phyloP scores from a whole-genome alignment of 768 basidiomycete genomes.

The Leccinum incarnatum region DNA sequence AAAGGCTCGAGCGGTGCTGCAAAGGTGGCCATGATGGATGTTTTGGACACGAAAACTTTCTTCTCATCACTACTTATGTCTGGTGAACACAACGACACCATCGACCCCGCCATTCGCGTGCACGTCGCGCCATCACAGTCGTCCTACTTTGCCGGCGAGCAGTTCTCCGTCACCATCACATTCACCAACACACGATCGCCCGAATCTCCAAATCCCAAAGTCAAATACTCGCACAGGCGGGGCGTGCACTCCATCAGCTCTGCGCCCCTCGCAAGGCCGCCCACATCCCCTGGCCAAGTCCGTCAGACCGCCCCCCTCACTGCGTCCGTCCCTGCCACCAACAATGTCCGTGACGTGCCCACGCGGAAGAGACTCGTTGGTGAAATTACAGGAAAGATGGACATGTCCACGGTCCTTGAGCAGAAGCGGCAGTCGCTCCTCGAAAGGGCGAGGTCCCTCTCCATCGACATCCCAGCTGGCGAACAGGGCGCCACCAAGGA shows the following conservation, averaged over 20 bases:
- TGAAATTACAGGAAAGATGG: slow-evolving; percentile 33
- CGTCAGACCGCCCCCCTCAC: slow-evolving; percentile 35
- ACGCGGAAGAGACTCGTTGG: slow-evolving; percentile 59
- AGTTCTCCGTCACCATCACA: slow-evolving; percentile 78
- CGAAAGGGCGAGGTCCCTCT: slow-evolving; percentile 55
- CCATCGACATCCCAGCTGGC: slow-evolving; percentile 56
- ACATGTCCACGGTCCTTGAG: slow-evolving; percentile 49
- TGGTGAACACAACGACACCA: slow-evolving; percentile 11
- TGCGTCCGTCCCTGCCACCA: slow-evolving; percentile 14
- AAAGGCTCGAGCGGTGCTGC: slow-evolving; percentile 82
- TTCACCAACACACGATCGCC: slow-evolving; percentile 79
- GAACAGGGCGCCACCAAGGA: slow-evolving; percentile 34
- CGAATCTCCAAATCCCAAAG: slow-evolving; percentile 34
- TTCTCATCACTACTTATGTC: slow-evolving; percentile 15
- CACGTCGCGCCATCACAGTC: slow-evolving; percentile 78
- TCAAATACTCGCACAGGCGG: slow-evolving; percentile 54
- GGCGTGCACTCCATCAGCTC: slow-evolving; percentile 81
- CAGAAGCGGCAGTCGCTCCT: slow-evolving; percentile 52
- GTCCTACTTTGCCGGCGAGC: slow-evolving; percentile 91
- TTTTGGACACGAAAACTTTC: slow-evolving; percentile 17
- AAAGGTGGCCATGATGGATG: slow-evolving; percentile 43
- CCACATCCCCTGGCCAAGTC: slow-evolving; percentile 73
- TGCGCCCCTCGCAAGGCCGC: slow-evolving; percentile 76
- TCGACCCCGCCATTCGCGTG: slow-evolving; percentile 59
- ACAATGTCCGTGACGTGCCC: slow-evolving; percentile 32